A percentile compares a stretch with the other conserved stretches of the same genome.
Conservation (phyloP, 108 stramenopile genomes). For the Fistulifera pelliculosa region DNA sequence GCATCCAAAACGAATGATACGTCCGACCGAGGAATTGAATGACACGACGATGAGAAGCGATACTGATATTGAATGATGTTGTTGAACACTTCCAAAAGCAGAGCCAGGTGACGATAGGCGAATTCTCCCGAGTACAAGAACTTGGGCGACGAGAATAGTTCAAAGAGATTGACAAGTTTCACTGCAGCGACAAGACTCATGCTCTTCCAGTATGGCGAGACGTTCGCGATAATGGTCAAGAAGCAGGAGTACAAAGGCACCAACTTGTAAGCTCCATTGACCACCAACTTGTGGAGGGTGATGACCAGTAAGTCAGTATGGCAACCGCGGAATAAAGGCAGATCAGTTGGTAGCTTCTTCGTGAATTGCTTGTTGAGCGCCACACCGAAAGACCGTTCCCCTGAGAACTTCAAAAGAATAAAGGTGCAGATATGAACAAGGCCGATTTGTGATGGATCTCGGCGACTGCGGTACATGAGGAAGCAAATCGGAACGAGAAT, state of each 20-base stretch:
- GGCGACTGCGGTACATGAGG: slow-evolving; percentile 87
- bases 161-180: slow-evolving; percentile 92
- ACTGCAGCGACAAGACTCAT: slow-evolving; percentile 87
- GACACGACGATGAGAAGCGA: no score
- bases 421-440: slow-evolving; percentile 97
- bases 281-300: slow-evolving; percentile 91
- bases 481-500: slow-evolving; percentile 91
- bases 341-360: slow-evolving; percentile 70
- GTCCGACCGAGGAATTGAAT: no score
- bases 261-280: slow-evolving; percentile 84
- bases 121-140: no score
- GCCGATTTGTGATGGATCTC: slow-evolving; percentile 78
- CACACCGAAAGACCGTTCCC: slow-evolving; percentile 92
- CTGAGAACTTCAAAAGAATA: slow-evolving; percentile 86
- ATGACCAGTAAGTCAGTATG: slow-evolving; percentile 93
- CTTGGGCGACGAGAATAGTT: slow-evolving; percentile 86
- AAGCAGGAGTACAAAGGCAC: slow-evolving; percentile 90
- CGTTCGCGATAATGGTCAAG: slow-evolving; percentile 92
- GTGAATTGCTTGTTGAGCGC: slow-evolving; percentile 86
- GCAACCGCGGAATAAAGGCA: slow-evolving; percentile 82
- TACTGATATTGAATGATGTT: slow-evolving; percentile 99
- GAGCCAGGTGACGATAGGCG: slow-evolving; percentile 81
- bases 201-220: slow-evolving; percentile 87
- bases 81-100: slow-evolving; percentile 94
- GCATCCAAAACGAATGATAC: no score